Evolutionary conservation across 1,284 basidiomycete genomes (phyloP), one percentile per base, ranked within the genome.

Genomic region (Hymenochaete sp.): DNA sequence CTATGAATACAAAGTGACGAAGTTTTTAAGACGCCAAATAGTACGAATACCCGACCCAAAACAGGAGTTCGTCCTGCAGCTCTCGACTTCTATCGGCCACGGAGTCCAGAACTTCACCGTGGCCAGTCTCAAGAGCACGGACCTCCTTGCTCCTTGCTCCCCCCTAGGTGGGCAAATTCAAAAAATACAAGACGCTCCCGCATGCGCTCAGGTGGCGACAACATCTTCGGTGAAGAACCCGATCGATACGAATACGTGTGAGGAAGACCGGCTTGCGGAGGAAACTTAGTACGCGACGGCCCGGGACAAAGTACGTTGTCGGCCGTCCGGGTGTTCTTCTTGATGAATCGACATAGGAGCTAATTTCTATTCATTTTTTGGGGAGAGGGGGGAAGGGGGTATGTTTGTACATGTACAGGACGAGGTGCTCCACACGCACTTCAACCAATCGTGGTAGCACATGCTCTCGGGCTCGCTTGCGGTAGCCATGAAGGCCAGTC

Each of bases 181-280:
- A n/a, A n/a, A n/a, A 79, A 57, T 89, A 89, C 70, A 97, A 97
- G 77, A 98, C 95, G 2, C 82, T 98, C 38, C 85, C 93, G 2
- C 95, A 98, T 61, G 95, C 96, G 0, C 74, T 98, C 45, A 77
- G 80, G 19, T 82, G 95, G 85, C 92, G 0, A 80, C 93, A 1
- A 77, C 80, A 42, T 63, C 68, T 3, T 87, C 86, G 1, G 81
- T 86, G 4, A 67, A 69, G 3, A 65, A 71, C 7, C 63, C 87
- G 21, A 68, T 75, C 44, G 53, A 52, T 13, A 59, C 60, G 14
- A 61, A 71, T 0, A 65, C 66, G 3, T 64, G 64, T 21, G 73
- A 72, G 16, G 73, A 79, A 7, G 79, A 86, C 55, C 74, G 79
- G 51, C 74, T 95, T 22, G 85, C 79, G 26, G 78, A 78, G 56